Percentiles rank a stretch among this genome's conserved stretches.
These are phyloP conservation scores for Chloromonas sp. DNA, from an alignment of 163 green algal genomes.

Conservation along the genomic window DNA sequence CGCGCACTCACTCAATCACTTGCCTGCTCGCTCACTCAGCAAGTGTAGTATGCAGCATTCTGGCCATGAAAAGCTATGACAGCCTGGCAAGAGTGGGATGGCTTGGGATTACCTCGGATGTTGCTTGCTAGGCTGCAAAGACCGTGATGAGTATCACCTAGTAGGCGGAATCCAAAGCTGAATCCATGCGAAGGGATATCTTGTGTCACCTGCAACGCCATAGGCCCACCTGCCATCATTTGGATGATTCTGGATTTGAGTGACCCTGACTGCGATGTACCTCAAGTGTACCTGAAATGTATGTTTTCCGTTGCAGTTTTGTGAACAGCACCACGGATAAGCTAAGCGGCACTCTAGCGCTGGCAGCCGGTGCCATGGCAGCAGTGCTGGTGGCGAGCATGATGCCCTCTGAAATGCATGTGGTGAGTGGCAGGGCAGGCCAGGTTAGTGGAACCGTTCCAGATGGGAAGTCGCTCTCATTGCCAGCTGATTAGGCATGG, in stretches of 20 bases:
- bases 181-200: no score
- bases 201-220: neutral
- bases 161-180: no score
- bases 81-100: no score
- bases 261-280: neutral
- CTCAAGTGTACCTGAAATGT: no score
- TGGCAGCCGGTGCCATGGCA: conserved; percentile 53
- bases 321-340: conserved; percentile 50
- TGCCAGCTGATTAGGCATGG: no score
- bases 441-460: no score
- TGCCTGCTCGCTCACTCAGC: neutral
- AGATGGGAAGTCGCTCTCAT: no score
- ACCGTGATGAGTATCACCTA: no score
- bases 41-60: neutral
- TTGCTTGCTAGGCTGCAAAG: no score
- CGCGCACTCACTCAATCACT: neutral
- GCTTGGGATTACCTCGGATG: no score
- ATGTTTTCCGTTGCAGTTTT: conserved; percentile 35
- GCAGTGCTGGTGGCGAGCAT: conserved; percentile 67
- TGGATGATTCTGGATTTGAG: neutral
- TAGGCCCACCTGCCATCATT: neutral
- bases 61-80: no score
- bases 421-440: conserved; percentile 25
- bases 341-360: conserved; percentile 61
- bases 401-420: conserved; percentile 45